A percentile compares a stretch with the other conserved stretches of the same genome.
These are phyloP conservation scores for Blastomyces emzantsi DNA, from an alignment of 2,329 filamentous ascomycete genomes.

Conservation along the genomic window DNA sequence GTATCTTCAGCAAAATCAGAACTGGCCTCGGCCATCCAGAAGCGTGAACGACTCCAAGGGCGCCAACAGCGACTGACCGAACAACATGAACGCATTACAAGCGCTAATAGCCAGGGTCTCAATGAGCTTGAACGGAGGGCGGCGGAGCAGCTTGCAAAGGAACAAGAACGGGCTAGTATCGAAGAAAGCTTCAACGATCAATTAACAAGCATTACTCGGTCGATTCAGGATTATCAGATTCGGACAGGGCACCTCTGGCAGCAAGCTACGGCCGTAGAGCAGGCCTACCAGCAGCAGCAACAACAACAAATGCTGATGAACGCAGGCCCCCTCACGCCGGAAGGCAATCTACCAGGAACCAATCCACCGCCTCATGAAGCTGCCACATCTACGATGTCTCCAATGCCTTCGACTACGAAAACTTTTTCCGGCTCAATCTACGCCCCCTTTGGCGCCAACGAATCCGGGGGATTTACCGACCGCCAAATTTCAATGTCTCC, in stretches of 20 bases:
- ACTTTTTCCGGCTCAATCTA: slow-evolving; percentile 31
- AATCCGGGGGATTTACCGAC: slow-evolving; percentile 14
- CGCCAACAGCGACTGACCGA: slow-evolving; percentile 51
- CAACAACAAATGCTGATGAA: slow-evolving; percentile 31
- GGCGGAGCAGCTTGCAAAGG: slow-evolving; percentile 39
- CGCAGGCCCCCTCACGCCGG: slow-evolving; percentile 47
- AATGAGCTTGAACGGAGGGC: slow-evolving; percentile 46
- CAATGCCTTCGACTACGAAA: slow-evolving; percentile 24
- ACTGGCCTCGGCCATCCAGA: slow-evolving; percentile 43
- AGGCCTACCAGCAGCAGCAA: slow-evolving; percentile 38
- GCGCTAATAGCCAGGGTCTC: slow-evolving; percentile 49
- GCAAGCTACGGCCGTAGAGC: slow-evolving; percentile 36
- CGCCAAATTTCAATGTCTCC: slow-evolving; percentile 30
- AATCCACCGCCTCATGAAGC: slow-evolving; percentile 22
- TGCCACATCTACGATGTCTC: slow-evolving; percentile 12
- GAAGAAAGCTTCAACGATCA: slow-evolving; percentile 38
- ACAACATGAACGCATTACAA: slow-evolving; percentile 51
- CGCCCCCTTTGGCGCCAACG: slow-evolving; percentile 26
- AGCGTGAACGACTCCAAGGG: slow-evolving; percentile 51
- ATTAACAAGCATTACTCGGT: slow-evolving; percentile 33
- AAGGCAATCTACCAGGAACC: slow-evolving; percentile 49
- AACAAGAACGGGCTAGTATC: slow-evolving; percentile 38
- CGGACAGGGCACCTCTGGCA: slow-evolving; percentile 37
- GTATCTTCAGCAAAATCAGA: slow-evolving; percentile 46
- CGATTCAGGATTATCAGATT: slow-evolving; percentile 37